These are phyloP conservation scores for Hypoxylon cercidicola DNA, from an alignment of 495 filamentous ascomycete species.

Conservation along the genomic window DNA sequence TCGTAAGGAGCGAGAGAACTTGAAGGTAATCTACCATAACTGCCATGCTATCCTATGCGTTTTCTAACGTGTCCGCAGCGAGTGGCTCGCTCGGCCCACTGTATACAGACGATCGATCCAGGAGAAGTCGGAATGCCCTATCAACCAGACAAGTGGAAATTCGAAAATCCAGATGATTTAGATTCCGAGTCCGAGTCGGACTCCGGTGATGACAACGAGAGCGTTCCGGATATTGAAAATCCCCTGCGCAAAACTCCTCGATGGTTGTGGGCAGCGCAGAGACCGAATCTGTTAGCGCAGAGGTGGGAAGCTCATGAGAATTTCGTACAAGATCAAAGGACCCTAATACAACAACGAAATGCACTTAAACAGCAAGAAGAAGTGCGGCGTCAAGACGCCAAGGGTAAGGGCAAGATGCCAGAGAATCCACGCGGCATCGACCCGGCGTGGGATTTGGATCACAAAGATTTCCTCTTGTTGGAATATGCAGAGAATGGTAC, in stretches of 20 bases:
- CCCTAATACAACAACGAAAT: too few species aligned
- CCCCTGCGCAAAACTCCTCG: neutral
- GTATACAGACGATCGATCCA: slow-evolving; percentile 17
- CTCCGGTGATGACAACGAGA: slow-evolving; percentile 4
- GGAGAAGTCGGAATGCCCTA: neutral
- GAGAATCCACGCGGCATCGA: too few species aligned
- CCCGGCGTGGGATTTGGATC: neutral
- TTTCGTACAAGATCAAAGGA: too few species aligned
- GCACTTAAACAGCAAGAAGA: neutral
- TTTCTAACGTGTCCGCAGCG: slow-evolving; percentile 10
- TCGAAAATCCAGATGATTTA: neutral
- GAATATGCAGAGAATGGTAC: slow-evolving; percentile 29
- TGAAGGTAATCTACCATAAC: slow-evolving; percentile 7
- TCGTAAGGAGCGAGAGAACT: slow-evolving; percentile 2
- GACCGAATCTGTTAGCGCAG: too few species aligned
- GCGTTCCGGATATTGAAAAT: slow-evolving; percentile 5
- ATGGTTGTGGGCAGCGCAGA: too few species aligned
- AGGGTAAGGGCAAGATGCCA: too few species aligned
- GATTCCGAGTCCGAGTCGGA: neutral
- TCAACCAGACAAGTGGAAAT: neutral
- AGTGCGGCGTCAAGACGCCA: neutral
- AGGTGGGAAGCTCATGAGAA: too few species aligned
- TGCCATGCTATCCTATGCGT: neutral
- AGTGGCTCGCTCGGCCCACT: slow-evolving; percentile 27
- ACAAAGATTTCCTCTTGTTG: slow-evolving; percentile 21